Base-by-base conservation (phyloP, 371 early-diverging fungal species). In the Capillidium rhysosporum region DNA sequence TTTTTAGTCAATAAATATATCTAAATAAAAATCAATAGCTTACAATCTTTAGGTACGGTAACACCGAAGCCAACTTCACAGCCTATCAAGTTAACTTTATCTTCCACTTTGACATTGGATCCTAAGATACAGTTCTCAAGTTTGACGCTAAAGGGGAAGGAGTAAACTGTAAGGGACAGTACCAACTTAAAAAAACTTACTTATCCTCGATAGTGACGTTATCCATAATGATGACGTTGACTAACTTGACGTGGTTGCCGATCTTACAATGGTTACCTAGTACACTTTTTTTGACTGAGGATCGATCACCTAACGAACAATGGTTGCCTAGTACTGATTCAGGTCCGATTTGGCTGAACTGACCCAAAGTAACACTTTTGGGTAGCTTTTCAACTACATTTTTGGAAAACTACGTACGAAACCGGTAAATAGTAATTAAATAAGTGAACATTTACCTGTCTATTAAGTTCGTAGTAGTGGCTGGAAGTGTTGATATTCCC, bases 241-340 rank as follows among this genome's bases (percentile, higher is more conserved):
- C 76, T 59, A 96, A 86, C 67, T 94, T 93, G 63, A 91, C 92
- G 54, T 88, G 85, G 64, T 84, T 86, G 46, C 97, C 97, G 66
- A 96, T 87, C 18, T 73, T 63, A 62, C 92, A 84, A 64, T 95
- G 90, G 16, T 80, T 74, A 39, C 97, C 97, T 28, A 96, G 79
- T 40, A 88, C 80, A 9, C 89, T 85, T 60, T 84, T 85, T 67
- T 95, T 93, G 54, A 96, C 80, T 1, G 84, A 81, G 14, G 86
- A 84, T 44, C 86, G 72, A 52, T 95, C 94, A 43, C 81, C 92
- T 52, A 96, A 79, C 65, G 79, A 84, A 44, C 89, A 80, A 44
- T 77, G 74, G 40, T 85, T 84, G 31, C 96, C 95, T 41, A 96
- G 74, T 54, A 92, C 63, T 0, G 92, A 91, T 60, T 96, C 97